Base-by-base conservation (phyloP, 2,329 filamentous ascomycete species). In the Aspergillus alliaceus region DNA sequence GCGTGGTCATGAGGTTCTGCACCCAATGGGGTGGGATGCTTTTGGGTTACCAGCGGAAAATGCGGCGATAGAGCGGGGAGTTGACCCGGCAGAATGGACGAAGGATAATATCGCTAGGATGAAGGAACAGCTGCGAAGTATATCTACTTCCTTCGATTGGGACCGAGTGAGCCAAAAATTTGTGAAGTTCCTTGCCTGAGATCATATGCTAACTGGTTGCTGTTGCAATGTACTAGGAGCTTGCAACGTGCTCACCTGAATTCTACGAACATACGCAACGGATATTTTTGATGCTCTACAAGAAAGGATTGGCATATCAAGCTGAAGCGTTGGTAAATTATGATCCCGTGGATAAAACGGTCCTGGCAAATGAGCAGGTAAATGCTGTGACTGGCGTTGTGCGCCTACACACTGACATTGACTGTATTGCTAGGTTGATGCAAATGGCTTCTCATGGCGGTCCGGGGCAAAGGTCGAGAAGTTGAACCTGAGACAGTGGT, bases 21-120 rank as follows among this genome's bases (percentile, higher is more conserved):
- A 96, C 62, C 91, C 92, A n/a, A 96, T 96, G 83, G 92, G 92
- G 11, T 96, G 92, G 91, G 92, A 96, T 79, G 90, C 91, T 5
- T 96, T 96, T 76, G 92, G 92, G 2, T 78, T 96, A 55, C 92
- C 92, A 11, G 92, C 92, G 42, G 92, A 96, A 74, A 96, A 96
- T 76, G 92, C 92, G 18, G 92, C 92, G 8, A 89, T 96, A 56
- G 90, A 96, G 75, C 81, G 89, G 60, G 90, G 90, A 12, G 82
- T 93, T 59, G 85, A 90, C 67, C 91, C 92, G 1, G 88, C 84
- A 7, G 80, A 80, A 7, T 96, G 92, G 92, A 96, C 92, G 0
- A 82, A 81, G 68, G 79, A 81, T 64, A 96, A 96, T 69, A 96
- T 96, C 65, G 80, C 80, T 37, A 87, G 84, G 66, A 96, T 96